Base-by-base conservation (phyloP, 352 stramenopile genomes). In the Pythium phragmiticola region DNA sequence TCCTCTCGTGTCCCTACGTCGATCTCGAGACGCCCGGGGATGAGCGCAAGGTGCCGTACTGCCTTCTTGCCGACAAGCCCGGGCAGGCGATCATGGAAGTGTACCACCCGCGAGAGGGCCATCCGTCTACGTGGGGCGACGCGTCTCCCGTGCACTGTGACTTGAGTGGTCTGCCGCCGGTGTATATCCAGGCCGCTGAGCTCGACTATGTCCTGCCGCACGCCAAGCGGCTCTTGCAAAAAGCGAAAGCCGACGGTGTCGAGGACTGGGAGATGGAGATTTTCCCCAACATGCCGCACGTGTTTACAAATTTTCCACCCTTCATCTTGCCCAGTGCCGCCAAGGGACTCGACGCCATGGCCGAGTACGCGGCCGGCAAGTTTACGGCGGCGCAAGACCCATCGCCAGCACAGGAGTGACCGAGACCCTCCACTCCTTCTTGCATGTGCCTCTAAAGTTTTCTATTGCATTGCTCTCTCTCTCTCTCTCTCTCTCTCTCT, bases 1-100 rank as follows among this genome's bases (percentile, higher is more conserved):
- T 59, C 28, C 28, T 66, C 3, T 59, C 50, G 28, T 69, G 74
- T 54, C 78, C 76, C 5, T 78, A 75, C 23, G 72, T 80, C 4
- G 78, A 87, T 59, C 60, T 87, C 1, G 71, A 78, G 51, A 57
- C 21, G 4, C 34, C 28, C 3, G 49, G 45, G 16, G 64, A 70
- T 23, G 64, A 70, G 26, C 64, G 64, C 7, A 65, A 66, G 43
- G 48, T 51, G 7, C 63, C 63, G 7, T 65, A 69, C 42, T 69
- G 63, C 19, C 53, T 69, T 17, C 28, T 69, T 2, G 63, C 39
- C 12, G 63, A 69, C 54, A 39, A 48, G 21, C 28, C 63, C 2
- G 41, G 26, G 13, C 34, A 62, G 36, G 54, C 46, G n/a, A 42
- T 69, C 7, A 45, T 51, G 17, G 51, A 64, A 11, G 36, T 46